Base-by-base conservation (phyloP, 768 basidiomycete genomes). In the Phylloporus sp. region DNA sequence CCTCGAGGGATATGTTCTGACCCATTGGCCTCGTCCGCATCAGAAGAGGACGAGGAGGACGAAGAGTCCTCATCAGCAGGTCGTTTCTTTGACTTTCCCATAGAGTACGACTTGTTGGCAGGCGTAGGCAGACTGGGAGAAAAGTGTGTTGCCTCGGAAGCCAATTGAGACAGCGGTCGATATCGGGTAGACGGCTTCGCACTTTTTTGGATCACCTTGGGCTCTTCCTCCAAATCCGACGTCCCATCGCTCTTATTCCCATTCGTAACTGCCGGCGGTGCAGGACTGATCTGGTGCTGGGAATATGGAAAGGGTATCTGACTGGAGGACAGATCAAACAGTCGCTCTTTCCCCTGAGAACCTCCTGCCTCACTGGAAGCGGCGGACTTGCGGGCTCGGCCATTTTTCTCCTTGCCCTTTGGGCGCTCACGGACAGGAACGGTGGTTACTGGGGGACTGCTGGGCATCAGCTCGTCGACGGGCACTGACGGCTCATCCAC, bases 1-100 rank as follows among this genome's bases (percentile, higher is more conserved):
- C 69, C 69, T 51, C 64, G 70, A 24, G 84, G 84, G 46, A 87
- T 84, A 61, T 86, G 84, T n/a, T 76, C 56, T 15, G 65, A 63
- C 24, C 48, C 52, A n/a, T 42, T 50, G 1, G 28, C 62, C 28
- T 55, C 75, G 0, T 72, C 71, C 1, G 57, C 58, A 17, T 68
- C 70, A 9, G 66, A 67, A 31, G 74, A 75, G 5, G 77, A 74
- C 6, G 72, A 67, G 7, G 62, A 65, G 8, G 62, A 59, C 7
- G 72, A 68, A 6, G 72, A 68, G 21, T 54, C 49, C 15, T 56
- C 52, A 4, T 42, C 38, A 9, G 6, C 43, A 21, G 31, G n/a
- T 27, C 46, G 49, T 23, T 52, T 57, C 37, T 52, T 62, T 24
- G 61, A n/a, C 47, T 39, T 65, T 66, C 33, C 65, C 57, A 20